Base-by-base conservation (phyloP, 495 filamentous ascomycete species). In the Rhypophila decipiens region DNA sequence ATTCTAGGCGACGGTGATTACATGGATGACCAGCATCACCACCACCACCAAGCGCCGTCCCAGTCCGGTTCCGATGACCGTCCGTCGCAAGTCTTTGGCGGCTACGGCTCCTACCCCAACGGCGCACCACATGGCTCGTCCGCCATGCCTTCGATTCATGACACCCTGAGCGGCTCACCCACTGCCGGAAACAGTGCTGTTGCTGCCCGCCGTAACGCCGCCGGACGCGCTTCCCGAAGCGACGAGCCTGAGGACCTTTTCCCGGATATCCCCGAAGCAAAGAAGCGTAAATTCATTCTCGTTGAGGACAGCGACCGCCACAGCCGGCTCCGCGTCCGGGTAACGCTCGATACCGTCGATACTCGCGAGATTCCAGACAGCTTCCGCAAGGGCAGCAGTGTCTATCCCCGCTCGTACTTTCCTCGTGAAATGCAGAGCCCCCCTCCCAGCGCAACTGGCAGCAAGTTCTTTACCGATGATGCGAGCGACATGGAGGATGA, bases 361-460 rank as follows among this genome's bases (percentile, higher is more conserved):
- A 91, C 93, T 67, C 80, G 87, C 52, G 91, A 96, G 63, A 90
- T 96, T 50, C 90, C 90, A 0, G 93, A 97, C 65, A 90, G 87
- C 13, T 95, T 95, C 64, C 87, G 91, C 50, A 85, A 85, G 61
- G 75, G 74, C 44, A 93, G 90, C 53, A 85, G 87, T 13, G 90
- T 98, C 4, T 98, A 83, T 52, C 91, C 90, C 4, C 84, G 90
- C 18, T 87, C 85, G 15, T 97, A 88, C 66, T 94, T 88, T 57
- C 86, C 89, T 0, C 80, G 85, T 31, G 83, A 94, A 65, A 90
- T 93, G 86, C 85, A 86, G 50, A 82, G 79, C 42, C 86, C 88
- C 7, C 84, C 85, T 1, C 82, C 80, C 4, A 77, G 76, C 21
- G 71, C 79, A 15, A 79, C 79, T 2, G 77, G 80, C 7, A 77